Conservation (phyloP, 2,329 filamentous ascomycete genomes). For the Aspergillus arachidicola region DNA sequence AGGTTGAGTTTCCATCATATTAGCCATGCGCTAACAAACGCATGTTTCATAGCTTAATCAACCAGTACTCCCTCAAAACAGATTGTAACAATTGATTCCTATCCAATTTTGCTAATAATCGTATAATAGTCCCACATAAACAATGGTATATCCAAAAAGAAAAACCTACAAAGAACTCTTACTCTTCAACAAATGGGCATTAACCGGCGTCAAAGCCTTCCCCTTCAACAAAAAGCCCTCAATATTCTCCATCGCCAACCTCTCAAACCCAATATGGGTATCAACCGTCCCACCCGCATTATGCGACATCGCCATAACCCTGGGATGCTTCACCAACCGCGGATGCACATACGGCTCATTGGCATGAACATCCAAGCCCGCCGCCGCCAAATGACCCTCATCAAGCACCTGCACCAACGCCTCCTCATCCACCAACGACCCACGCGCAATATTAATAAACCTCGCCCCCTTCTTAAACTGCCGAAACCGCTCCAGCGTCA, state of each 20-base stretch:
- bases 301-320: conserved; percentile 52
- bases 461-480: conserved; percentile 53
- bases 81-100: no score
- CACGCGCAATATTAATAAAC: conserved; percentile 57
- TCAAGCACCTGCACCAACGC: conserved; percentile 53
- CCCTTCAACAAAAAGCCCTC: conserved; percentile 34
- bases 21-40: no score
- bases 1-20: no score
- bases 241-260: conserved; percentile 52
- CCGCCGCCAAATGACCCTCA: conserved; percentile 49
- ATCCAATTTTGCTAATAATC: background rate
- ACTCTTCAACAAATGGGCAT: conserved; percentile 55
- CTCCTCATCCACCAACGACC: conserved; percentile 52
- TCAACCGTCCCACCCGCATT: conserved; percentile 54
- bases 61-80: no score
- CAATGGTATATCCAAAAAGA: background rate
- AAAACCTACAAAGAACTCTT: conserved; percentile 16
- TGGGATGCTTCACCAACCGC: conserved; percentile 42
- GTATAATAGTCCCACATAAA: rapidly evolving
- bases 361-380: conserved; percentile 58
- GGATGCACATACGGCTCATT: conserved; percentile 56
- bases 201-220: conserved; percentile 57
- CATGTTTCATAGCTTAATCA: no score
- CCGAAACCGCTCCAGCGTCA: conserved; percentile 46
- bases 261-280: conserved; percentile 54